A percentile compares a stretch with the other conserved stretches of the same genome.
Conservation (phyloP, 805 yeast species). For the Ogataea naganishii region DNA sequence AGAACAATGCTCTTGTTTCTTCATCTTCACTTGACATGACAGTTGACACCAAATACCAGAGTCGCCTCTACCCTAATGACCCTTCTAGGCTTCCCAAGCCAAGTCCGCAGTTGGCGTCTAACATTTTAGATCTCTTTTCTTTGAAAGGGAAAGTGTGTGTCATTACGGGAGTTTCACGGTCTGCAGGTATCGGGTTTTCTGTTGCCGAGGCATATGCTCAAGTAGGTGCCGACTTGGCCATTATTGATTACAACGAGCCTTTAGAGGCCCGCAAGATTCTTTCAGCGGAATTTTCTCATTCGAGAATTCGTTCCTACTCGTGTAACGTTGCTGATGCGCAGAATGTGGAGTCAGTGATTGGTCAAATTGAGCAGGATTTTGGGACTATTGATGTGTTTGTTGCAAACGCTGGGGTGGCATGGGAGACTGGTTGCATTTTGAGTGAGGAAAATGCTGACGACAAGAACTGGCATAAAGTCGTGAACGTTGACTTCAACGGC, state of each 20-base stretch:
- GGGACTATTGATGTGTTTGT: slow-evolving; percentile 33
- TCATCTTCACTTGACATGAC: too few relatives aligned
- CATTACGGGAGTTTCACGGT: slow-evolving; percentile 72
- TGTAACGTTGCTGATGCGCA: slow-evolving; percentile 29
- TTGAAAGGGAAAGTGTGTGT: slow-evolving; percentile 78
- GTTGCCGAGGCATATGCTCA: slow-evolving; percentile 79
- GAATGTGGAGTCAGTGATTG: slow-evolving; percentile 23
- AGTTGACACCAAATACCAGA: slow-evolving; percentile 14
- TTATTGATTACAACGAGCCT: slow-evolving; percentile 25
- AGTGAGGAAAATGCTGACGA: slow-evolving; percentile 26
- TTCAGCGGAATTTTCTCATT: slow-evolving; percentile 17
- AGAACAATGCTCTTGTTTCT: too few relatives aligned
- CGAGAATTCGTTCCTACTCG: slow-evolving; percentile 15
- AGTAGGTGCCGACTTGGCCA: slow-evolving; percentile 78
- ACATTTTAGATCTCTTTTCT: slow-evolving; percentile 64
- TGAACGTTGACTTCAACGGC: slow-evolving; percentile 42
- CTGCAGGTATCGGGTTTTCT: slow-evolving; percentile 64
- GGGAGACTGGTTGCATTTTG: slow-evolving; percentile 25
- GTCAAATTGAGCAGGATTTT: slow-evolving; percentile 26
- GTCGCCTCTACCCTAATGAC: slow-evolving; percentile 14
- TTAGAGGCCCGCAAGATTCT: slow-evolving; percentile 11
- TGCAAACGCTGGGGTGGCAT: slow-evolving; percentile 33
- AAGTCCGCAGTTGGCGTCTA: too few relatives aligned
- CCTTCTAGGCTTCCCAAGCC: slow-evolving; percentile 19
- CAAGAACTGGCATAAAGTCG: slow-evolving; percentile 29